Evolutionary conservation across 495 filamentous ascomycete genomes (phyloP), one percentile per base, ranked within the genome.

Genomic region (Penicillium verhagenii): DNA sequence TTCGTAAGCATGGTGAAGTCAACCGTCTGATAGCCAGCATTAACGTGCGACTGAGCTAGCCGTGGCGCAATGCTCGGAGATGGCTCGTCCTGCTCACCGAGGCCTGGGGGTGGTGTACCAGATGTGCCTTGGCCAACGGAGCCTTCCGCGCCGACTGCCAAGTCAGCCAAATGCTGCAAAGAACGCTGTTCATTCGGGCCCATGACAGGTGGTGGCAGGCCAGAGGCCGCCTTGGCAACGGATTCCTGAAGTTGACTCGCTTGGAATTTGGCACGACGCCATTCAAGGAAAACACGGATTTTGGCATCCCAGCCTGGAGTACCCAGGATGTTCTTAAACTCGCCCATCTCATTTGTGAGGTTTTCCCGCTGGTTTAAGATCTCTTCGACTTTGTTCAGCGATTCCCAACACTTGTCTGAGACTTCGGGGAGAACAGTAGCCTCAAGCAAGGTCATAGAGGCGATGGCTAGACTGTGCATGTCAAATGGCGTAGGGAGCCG

Each of bases 391-490:
- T 74, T 73, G 19, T 60, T 69, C 10, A 82, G 61, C 0, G 69
- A 60, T 13, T 75, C 67, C 79, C 78, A 71, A 63, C 77, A 71
- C 52, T 75, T 63, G 60, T 71, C 65, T 3, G 67, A 49, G 49
- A 71, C 57, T 38, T 79, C 73, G 3, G 76, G 72, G 19, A 81
- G 61, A 21, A 82, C 85, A 2, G 72, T 74, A 6, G 91, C 79
- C 60, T 91, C 85, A 23, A 86, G 68, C 7, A 95, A 79, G 23
- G 84, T 85, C 60, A 91, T 71, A 1, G 84, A 73, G 8, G 81
- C 79, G n/a, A 95, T 73, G n/a, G 78, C 78, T 25, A 82, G 72
- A 53, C 87, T 88, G 65, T 94, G 87, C 53, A 91, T 79, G 47
- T 88, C 89, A 47, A 95, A 76, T 0, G 90, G 88, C 9, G 72